Conservation (phyloP, 2,329 filamentous ascomycete species). For the Diaporthe nobilis region DNA sequence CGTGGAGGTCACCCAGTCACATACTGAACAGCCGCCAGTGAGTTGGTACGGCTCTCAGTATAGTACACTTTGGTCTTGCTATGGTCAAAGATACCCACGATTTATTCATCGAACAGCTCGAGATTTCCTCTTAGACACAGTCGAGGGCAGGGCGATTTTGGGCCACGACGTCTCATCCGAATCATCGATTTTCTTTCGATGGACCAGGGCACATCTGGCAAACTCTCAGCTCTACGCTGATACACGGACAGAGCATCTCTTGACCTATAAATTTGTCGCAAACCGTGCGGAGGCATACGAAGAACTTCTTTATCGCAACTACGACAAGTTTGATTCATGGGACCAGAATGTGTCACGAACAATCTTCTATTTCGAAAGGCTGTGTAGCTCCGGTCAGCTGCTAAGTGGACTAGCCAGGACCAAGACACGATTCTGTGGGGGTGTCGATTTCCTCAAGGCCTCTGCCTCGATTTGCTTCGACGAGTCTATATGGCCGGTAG, state of each 20-base stretch:
- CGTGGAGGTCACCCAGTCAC: background rate
- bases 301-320: rapidly evolving
- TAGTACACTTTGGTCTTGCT: background rate
- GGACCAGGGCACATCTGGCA: background rate
- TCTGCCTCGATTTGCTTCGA: background rate
- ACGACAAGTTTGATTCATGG: too few relatives aligned
- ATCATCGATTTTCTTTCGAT: background rate
- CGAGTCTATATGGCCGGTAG: background rate
- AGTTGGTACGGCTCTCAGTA: background rate
- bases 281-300: too few relatives aligned
- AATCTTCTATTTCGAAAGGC: background rate
- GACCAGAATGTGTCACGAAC: background rate
- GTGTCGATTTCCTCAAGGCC: background rate
- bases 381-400: background rate
- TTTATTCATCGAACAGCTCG: background rate
- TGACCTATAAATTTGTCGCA: rapidly evolving
- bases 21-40: rapidly evolving
- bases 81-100: background rate
- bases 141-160: background rate
- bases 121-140: background rate
- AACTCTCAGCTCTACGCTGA: background rate
- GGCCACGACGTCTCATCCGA: background rate
- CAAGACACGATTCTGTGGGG: background rate
- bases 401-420: background rate
- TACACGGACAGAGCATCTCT: too few relatives aligned